Evolutionary conservation across 2,329 filamentous ascomycete genomes (phyloP).

Genomic region (Erysiphe pulchra): DNA sequence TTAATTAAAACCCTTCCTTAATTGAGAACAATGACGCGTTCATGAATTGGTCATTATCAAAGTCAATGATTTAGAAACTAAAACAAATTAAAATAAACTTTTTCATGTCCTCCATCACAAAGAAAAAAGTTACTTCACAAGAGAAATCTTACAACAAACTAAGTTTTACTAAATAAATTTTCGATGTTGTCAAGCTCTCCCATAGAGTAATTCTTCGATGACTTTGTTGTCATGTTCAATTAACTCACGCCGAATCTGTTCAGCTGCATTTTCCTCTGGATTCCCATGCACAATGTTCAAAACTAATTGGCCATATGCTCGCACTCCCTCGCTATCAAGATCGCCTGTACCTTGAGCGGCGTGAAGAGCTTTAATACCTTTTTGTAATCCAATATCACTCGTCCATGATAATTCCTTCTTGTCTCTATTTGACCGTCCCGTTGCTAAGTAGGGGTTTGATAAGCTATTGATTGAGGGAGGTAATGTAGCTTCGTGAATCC

Average conservation of each 20-base stretch:
- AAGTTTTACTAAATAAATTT: no score
- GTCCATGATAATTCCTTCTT: slow-evolving; percentile 21
- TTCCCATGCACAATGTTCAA: slow-evolving; percentile 19
- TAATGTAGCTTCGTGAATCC: slow-evolving; percentile 24
- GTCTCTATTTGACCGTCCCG: background rate
- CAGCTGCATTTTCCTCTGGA: slow-evolving; percentile 12
- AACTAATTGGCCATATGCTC: slow-evolving; percentile 33
- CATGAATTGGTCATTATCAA: no score
- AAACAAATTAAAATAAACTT: no score
- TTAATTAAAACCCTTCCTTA: no score
- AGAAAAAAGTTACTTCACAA: no score
- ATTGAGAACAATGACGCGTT: no score
- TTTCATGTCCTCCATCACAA: no score
- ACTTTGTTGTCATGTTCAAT: slow-evolving; percentile 20
- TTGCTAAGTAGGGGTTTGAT: background rate
- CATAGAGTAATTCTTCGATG: slow-evolving; percentile 23
- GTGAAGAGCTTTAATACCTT: slow-evolving; percentile 27
- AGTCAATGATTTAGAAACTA: no score
- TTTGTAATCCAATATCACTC: slow-evolving; percentile 28
- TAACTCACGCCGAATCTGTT: slow-evolving; percentile 20
- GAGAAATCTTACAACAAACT: no score
- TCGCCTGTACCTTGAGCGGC: slow-evolving; percentile 22
- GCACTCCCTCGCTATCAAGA: slow-evolving; percentile 30
- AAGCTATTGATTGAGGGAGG: slow-evolving; percentile 14
- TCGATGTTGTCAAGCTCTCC: slow-evolving; percentile 12